A percentile compares a stretch with the other conserved stretches of the same genome.
Conservation (phyloP, 768 basidiomycete species). For the Trametes cingulata region DNA sequence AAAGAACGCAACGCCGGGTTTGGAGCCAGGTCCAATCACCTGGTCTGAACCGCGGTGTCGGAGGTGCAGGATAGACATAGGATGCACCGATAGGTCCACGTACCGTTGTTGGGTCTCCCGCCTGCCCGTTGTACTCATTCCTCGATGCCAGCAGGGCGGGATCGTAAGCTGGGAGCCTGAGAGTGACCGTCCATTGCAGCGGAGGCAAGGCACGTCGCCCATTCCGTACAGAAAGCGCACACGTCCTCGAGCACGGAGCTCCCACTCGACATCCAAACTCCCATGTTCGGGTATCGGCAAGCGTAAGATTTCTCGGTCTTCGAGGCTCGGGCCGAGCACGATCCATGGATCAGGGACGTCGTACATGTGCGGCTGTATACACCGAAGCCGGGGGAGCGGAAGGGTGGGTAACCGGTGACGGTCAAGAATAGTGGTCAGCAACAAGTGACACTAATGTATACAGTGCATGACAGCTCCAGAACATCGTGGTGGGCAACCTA, state of each 20-base stretch:
- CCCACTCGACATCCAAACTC: constrained; percentile 13
- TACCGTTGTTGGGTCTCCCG: no score
- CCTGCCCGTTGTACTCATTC: no score
- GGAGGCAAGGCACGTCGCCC: constrained; percentile 16
- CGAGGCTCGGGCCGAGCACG: neutral
- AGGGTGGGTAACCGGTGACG: neutral
- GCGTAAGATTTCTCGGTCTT: neutral
- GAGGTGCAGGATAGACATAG: no score
- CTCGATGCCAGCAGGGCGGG: no score
- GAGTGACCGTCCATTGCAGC: neutral
- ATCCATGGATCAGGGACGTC: neutral
- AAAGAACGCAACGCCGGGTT: no score
- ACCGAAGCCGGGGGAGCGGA: neutral
- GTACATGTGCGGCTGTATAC: neutral
- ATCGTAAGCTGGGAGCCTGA: neutral
- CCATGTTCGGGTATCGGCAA: neutral
- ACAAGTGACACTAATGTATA: neutral
- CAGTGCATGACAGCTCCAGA: no score
- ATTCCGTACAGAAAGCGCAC: neutral
- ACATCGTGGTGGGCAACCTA: neutral
- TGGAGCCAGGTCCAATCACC: no score
- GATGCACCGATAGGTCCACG: no score
- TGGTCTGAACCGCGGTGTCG: no score
- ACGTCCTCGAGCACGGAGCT: neutral
- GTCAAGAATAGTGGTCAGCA: neutral